Base-by-base conservation (phyloP, 768 basidiomycete species). In the Hemileccinum impolitum region DNA sequence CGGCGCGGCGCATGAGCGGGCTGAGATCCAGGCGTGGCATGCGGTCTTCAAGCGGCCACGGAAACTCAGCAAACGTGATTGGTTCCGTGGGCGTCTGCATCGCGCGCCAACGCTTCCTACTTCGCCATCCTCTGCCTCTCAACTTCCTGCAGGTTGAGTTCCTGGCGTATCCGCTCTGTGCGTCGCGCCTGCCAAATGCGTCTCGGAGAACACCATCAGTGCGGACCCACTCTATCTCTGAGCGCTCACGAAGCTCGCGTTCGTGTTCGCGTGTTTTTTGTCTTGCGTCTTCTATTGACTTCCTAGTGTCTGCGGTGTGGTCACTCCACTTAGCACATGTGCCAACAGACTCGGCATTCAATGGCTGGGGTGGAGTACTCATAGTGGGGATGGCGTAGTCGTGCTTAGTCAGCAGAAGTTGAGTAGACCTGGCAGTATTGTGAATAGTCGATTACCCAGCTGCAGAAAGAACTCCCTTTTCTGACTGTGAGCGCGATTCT, bases 181-280 rank as follows among this genome's bases (percentile, higher is more conserved):
- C 78, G 59, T 84, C 81, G 37, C 79, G 70, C 45, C 66, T 70
- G 8, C 81, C 80, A 11, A 67, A 53, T 31, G 66, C 66, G 57
- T 81, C 78, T 36, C 80, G 73, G 26, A 84, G 69, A 18, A 79
- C 61, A 2, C 81, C 80, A 21, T 82, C 82, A 10, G 72, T 74
- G 10, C 77, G 72, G 2, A 84, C 82, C 79, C 81, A 84, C 13
- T 75, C 76, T 45, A 79, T 71, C 60, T 84, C 82, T 25, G 76
- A 77, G 37, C 62, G 63, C n/a, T 70, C 65, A 12, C 72, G 72
- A 39, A 77, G 73, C n/a, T 56, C 69, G 9, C 61, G 70, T 47
- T 77, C 75, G n/a, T 45, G 55, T 26, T 68, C 61, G 14, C 55
- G 55, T 36, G 65, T 60, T 23, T 48, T 44, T 15, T 19, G 43